A percentile compares a stretch with the other conserved stretches of the same genome.
These are phyloP conservation scores for Discostella pseudostelligera DNA, from an alignment of 108 stramenopile genomes.

Conservation along the genomic window DNA sequence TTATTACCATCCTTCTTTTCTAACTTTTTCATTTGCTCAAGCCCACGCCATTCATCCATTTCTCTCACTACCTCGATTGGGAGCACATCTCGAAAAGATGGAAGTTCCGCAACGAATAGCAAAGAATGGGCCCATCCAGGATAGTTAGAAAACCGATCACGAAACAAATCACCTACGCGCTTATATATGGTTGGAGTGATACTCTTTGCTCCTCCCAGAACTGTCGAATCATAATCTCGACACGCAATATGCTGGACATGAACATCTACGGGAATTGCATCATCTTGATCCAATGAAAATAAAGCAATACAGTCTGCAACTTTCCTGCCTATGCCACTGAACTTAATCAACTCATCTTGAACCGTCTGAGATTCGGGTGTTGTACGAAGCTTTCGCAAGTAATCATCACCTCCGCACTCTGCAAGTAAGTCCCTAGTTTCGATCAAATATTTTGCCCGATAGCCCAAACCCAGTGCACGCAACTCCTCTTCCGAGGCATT, in stretches of 20 bases:
- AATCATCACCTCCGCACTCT: conserved; percentile 65
- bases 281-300: conserved; percentile 86
- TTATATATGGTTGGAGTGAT: conserved; percentile 93
- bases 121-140: conserved; percentile 99
- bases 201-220: conserved; percentile 68
- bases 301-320: conserved; percentile 99
- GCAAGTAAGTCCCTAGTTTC: conserved; percentile 66
- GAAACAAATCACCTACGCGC: conserved; percentile 91
- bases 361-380: conserved; percentile 52
- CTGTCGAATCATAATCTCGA: conserved; percentile 77
- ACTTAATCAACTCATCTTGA: conserved; percentile 68
- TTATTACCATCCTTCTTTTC: conserved; percentile 8
- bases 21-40: conserved; percentile 18
- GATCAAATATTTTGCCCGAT: conserved; percentile 91
- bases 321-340: conserved; percentile 91
- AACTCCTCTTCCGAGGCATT: conserved; percentile 71
- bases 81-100: conserved; percentile 74
- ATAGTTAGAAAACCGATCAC: conserved; percentile 71
- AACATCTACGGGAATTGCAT: conserved; percentile 94
- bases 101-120: conserved; percentile 95
- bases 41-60: conserved; percentile 60
- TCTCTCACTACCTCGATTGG: conserved; percentile 60
- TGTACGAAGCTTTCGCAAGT: conserved; percentile 45
- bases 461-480: conserved; percentile 89
- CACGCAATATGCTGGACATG: conserved; percentile 97